Evolutionary conservation across 2,329 filamentous ascomycete genomes (phyloP).

Genomic region (Fusarium multiceps): DNA sequence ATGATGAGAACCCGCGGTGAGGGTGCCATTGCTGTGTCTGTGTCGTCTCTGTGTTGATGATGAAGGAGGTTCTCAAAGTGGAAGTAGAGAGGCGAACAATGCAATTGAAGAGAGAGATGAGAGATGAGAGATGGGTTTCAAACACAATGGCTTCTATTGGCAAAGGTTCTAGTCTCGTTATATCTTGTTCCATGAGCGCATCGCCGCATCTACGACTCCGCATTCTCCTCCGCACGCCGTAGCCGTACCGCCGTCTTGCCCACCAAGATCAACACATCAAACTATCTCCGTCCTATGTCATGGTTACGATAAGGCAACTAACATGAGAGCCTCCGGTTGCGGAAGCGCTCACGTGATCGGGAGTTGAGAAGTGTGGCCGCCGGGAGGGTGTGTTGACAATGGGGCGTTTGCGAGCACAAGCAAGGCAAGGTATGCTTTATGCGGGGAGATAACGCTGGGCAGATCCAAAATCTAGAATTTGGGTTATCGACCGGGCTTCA

Average conservation of each 20-base stretch:
- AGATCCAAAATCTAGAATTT: constrained; percentile 19
- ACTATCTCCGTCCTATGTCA: constrained; percentile 28
- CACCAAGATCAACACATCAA: constrained; percentile 15
- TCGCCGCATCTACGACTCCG: constrained; percentile 20
- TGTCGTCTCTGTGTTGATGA: background rate
- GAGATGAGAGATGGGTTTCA: constrained; percentile 14
- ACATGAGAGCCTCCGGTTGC: constrained; percentile 37
- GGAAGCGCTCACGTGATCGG: constrained; percentile 41
- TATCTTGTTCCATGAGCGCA: constrained; percentile 23
- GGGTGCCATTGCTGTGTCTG: constrained; percentile 25
- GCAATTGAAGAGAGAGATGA: background rate
- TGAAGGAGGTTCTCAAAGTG: background rate
- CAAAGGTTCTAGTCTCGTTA: constrained; percentile 32
- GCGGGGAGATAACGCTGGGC: constrained; percentile 32
- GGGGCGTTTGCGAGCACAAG: background rate
- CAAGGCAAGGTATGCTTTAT: background rate
- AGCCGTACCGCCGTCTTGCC: background rate
- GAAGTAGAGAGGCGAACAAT: background rate
- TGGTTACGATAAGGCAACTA: constrained; percentile 35
- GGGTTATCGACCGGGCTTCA: constrained; percentile 28
- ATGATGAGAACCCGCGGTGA: constrained; percentile 66
- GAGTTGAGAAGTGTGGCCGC: background rate
- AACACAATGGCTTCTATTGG: constrained; percentile 31
- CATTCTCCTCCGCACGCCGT: constrained; percentile 8
- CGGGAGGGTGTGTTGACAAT: constrained; percentile 28